Percentiles rank a stretch among this genome's conserved stretches.
These are phyloP conservation scores for Tuber aestivum DNA, from an alignment of 495 filamentous ascomycete genomes.

Conservation along the genomic window DNA sequence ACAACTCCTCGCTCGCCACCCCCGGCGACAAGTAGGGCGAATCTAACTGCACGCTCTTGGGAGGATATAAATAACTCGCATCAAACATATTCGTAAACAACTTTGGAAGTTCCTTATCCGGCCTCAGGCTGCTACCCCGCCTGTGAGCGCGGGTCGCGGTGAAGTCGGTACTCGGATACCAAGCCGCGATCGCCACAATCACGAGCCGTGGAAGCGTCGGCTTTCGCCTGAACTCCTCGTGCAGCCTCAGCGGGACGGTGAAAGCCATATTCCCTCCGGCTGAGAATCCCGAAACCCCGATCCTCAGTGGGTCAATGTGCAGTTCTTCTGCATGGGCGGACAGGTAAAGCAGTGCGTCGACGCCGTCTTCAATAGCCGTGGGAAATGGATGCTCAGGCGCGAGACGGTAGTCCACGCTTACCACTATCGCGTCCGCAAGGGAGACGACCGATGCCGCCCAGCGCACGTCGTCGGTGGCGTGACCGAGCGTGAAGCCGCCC, in stretches of 20 bases:
- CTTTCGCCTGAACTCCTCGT: conserved; percentile 43
- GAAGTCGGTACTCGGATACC: conserved; percentile 83
- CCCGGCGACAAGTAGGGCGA: conserved; percentile 62
- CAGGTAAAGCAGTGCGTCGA: conserved; percentile 62
- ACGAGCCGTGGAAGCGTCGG: conserved; percentile 11
- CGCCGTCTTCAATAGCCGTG: conserved; percentile 67
- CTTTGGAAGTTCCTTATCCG: conserved; percentile 65
- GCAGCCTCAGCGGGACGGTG: conserved; percentile 67
- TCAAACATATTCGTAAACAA: conserved; percentile 83
- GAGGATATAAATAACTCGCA: conserved; percentile 65
- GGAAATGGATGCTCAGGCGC: conserved; percentile 76
- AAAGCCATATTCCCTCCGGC: conserved; percentile 82
- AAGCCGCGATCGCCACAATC: conserved; percentile 59
- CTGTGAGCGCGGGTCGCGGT: conserved; percentile 66
- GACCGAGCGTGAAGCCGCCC: conserved; percentile 71
- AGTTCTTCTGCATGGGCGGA: conserved; percentile 54
- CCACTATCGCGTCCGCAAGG: conserved; percentile 56
- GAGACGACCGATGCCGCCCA: conserved; percentile 57
- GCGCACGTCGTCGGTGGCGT: conserved; percentile 62
- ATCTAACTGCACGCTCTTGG: conserved; percentile 49
- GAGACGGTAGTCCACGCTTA: conserved; percentile 68
- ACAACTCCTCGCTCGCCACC: conserved; percentile 52
- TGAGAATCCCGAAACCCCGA: conserved; percentile 78
- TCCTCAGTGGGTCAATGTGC: conserved; percentile 54
- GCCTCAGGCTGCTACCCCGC: conserved; percentile 56